These are phyloP conservation scores for Somion occarium DNA, from an alignment of 1,284 basidiomycete species.

Conservation along the genomic window DNA sequence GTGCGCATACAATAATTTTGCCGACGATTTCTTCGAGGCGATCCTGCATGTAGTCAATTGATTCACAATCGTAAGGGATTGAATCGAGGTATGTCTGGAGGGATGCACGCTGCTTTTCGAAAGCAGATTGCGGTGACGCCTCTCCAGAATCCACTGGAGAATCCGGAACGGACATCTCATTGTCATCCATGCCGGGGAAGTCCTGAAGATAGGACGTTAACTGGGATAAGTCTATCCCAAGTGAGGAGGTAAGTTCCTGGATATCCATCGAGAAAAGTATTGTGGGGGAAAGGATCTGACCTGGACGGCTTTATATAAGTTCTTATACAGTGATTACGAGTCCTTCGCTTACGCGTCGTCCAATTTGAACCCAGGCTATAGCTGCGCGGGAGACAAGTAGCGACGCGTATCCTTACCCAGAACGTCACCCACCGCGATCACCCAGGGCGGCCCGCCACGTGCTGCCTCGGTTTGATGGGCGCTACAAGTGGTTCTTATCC, in stretches of 20 bases:
- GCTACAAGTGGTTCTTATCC: neutral
- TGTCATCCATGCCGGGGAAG: slow-evolving; percentile 41
- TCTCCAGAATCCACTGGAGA: slow-evolving; percentile 33
- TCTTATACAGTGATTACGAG: slow-evolving; percentile 16
- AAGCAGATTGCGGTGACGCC: slow-evolving; percentile 26
- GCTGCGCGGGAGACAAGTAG: slow-evolving; percentile 1
- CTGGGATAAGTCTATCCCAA: slow-evolving; percentile 6
- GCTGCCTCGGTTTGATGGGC: neutral
- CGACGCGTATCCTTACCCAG: slow-evolving; percentile 2
- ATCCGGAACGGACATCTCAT: slow-evolving; percentile 43
- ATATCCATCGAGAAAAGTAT: slow-evolving; percentile 13
- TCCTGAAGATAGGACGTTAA: neutral
- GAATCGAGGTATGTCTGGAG: slow-evolving; percentile 62
- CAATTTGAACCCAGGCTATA: neutral
- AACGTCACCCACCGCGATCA: neutral
- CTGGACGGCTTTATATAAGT: slow-evolving; percentile 9
- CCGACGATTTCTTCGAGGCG: slow-evolving; percentile 72
- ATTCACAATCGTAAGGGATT: slow-evolving; percentile 78
- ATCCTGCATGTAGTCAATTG: slow-evolving; percentile 70
- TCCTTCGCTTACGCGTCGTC: slow-evolving; percentile 23
- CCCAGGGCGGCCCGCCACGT: neutral
- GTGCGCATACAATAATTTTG: slow-evolving; percentile 69
- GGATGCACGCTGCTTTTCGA: slow-evolving; percentile 52
- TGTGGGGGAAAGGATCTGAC: neutral
- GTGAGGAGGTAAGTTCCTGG: slow-evolving; percentile 2